A percentile compares a stretch with the other conserved stretches of the same genome.
Conservation (phyloP, 768 basidiomycete species). For the Lentinula lateritia region DNA sequence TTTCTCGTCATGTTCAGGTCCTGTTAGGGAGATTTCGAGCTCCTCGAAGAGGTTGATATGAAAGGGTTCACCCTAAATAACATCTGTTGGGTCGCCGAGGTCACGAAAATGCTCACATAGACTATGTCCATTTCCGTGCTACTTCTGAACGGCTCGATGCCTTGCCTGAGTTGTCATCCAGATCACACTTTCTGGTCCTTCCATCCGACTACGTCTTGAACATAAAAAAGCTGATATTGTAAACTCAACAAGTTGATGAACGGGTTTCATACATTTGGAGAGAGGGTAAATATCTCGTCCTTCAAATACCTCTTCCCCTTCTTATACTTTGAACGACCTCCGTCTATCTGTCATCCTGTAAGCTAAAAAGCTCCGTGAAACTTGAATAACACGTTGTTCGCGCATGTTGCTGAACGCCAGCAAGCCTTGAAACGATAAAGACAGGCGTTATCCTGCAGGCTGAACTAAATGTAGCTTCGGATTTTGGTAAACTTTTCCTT, state of each 20-base stretch:
- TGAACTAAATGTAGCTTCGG: neutral
- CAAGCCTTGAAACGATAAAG: neutral
- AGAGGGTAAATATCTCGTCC: neutral
- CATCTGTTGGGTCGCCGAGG: no score
- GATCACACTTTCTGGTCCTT: no score
- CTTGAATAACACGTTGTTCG: neutral
- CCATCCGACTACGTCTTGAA: no score
- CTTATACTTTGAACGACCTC: neutral
- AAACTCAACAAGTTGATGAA: neutral
- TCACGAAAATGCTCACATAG: no score
- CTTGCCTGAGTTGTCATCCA: no score
- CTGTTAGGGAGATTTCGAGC: no score
- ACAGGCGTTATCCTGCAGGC: neutral
- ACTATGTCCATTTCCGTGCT: no score
- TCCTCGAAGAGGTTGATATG: no score
- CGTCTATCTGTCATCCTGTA: neutral
- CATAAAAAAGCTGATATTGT: no score
- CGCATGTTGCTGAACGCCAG: neutral
- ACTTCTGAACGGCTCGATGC: no score
- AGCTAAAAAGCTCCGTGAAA: neutral
- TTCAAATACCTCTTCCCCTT: neutral
- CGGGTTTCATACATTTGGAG: neutral
- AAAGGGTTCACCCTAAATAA: no score
- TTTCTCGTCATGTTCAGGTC: no score
- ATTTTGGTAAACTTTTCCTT: neutral